Percentiles rank a stretch among this genome's conserved stretches.
These are phyloP conservation scores for Trichocomaceae sp. DNA, from an alignment of 2,329 filamentous ascomycete species.

Conservation along the genomic window DNA sequence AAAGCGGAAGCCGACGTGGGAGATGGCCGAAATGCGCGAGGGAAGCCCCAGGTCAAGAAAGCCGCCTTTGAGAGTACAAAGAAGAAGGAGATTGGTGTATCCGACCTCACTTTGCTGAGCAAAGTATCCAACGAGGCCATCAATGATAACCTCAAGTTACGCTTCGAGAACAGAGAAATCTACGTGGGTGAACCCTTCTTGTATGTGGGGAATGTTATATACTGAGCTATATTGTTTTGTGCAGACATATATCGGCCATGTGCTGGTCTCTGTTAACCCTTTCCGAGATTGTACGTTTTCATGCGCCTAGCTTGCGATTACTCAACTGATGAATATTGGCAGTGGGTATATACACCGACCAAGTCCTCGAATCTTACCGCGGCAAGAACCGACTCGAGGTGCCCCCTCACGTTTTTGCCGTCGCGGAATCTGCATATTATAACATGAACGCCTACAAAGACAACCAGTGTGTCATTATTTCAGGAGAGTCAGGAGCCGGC, in stretches of 20 bases:
- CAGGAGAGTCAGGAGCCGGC: conserved; percentile 93
- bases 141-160: conserved; percentile 97
- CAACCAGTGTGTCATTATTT: conserved; percentile 99
- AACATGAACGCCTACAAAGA: conserved; percentile 99
- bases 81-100: conserved; percentile 99
- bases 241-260: conserved; percentile 96
- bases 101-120: conserved; percentile 92
- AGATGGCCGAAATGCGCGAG: conserved; percentile 40
- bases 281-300: conserved; percentile 69
- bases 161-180: conserved; percentile 95
- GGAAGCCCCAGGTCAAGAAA: conserved; percentile 75
- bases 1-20: conserved; percentile 38
- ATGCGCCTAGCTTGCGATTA: not conserved
- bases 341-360: conserved; percentile 95
- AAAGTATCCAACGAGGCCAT: conserved; percentile 99
- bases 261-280: conserved; percentile 96
- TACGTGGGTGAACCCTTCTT: conserved; percentile 53
- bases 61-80: conserved; percentile 92
- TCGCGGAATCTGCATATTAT: conserved; percentile 94
- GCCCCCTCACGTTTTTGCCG: conserved; percentile 93
- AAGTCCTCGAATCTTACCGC: conserved; percentile 86
- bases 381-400: conserved; percentile 93
- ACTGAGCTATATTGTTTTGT: conserved; percentile 2
- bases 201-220: not conserved
- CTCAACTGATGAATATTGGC: conserved; percentile 32